Base-by-base conservation (phyloP, 306 rosid genomes). In the Alnus rubra region DNA sequence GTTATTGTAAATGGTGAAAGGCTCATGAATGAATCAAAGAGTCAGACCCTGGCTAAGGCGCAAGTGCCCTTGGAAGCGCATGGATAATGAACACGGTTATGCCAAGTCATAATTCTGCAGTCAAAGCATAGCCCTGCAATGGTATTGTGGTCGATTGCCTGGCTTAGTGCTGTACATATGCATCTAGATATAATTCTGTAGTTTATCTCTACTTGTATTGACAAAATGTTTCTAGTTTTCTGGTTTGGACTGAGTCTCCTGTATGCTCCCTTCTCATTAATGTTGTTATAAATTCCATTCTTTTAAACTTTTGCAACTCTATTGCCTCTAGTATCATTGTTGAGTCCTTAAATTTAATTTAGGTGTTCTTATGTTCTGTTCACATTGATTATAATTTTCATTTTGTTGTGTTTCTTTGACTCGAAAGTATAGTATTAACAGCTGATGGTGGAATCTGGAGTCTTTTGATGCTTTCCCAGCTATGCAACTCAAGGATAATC, bases 401-500 rank as follows among this genome's bases (percentile, higher is more conserved):
- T 54, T 51, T 55, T 78, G 16, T 18, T 33, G 42, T 1, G 4
- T 16, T 78, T 72, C 55, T 78, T 69, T 54, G 42, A 18, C 74
- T 47, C 3, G 49, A 65, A 72, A 74, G 54, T 69, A 84, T 78
- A 39, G 35, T 60, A 74, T 75, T 72, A 49, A 63, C 68, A 71
- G 47, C 72, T 65, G 59, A 72, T 63, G 71, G 71, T 79, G 81
- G 81, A 63, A 55, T 33, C 55, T 71, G 5, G 23, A 74, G 44
- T 59, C 58, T 76, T 59, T 33, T 59, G 77, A 76, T 50, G 9
- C 50, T 44, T 81, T 64, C 60, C 51, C 50, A 12, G 72, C 54
- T 53, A 79, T 76, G 84, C 80, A 83, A 47, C 48, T 52, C 75
- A 83, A 71, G 75, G 84, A 79, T 31, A 79, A 64, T 54, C 81